A percentile compares a stretch with the other conserved stretches of the same genome.
Evolutionary conservation across 192 early-diverging fungal genomes (phyloP).

Genomic region (Backusella westeae): DNA sequence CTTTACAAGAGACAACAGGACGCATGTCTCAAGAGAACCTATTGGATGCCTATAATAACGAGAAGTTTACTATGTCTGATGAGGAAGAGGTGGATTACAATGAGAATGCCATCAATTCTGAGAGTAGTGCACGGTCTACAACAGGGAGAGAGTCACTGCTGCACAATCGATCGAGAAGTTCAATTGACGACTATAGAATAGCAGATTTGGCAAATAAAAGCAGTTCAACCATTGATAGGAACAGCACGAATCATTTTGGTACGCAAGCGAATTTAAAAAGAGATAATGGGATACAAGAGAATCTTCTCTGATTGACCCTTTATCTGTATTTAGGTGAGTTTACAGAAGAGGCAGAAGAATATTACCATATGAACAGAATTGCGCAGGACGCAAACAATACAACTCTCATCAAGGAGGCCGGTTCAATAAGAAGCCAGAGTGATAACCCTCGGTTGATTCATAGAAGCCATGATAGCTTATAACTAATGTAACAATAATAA

Average conservation of each 20-base stretch:
- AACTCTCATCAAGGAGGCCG: neutral
- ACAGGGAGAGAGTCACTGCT: neutral
- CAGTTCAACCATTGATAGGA: neutral
- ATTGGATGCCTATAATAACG: constrained; percentile 11
- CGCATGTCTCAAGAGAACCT: constrained; percentile 14
- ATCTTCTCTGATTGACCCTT: neutral
- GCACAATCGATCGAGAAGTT: neutral
- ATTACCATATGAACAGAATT: neutral
- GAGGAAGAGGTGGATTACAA: constrained; percentile 11
- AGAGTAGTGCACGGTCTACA: neutral
- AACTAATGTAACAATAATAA: neutral
- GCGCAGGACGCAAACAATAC: neutral
- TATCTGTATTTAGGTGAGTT: neutral
- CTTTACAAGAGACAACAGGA: neutral
- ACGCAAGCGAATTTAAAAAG: neutral
- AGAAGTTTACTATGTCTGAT: constrained; percentile 6
- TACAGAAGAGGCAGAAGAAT: neutral
- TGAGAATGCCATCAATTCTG: neutral
- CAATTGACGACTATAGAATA: neutral
- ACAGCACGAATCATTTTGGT: neutral
- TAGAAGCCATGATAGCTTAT: neutral
- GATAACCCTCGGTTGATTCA: neutral
- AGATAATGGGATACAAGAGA: neutral
- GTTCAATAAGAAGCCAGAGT: neutral
- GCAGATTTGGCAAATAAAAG: neutral